Percentiles rank a stretch among this genome's conserved stretches.
These are phyloP conservation scores for Suhomyces kilbournensis DNA, from an alignment of 805 yeast genomes.

Conservation along the genomic window DNA sequence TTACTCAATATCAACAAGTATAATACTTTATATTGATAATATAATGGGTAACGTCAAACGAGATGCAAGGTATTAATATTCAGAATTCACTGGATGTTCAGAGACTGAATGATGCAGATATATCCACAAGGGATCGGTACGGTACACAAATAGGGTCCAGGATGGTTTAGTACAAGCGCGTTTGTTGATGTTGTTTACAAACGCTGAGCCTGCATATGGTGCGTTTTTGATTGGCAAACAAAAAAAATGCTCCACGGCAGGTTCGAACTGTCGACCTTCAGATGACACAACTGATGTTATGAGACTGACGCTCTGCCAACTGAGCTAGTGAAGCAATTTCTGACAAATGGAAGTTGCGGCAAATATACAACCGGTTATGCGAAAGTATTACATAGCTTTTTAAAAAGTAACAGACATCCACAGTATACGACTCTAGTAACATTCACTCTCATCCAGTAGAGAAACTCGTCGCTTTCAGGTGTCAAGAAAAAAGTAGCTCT, in stretches of 20 bases:
- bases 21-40: neutral
- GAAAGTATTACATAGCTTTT: too few relatives aligned
- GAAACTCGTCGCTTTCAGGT: too few relatives aligned
- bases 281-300: constrained; percentile 21
- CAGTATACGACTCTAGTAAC: too few relatives aligned
- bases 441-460: too few relatives aligned
- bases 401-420: too few relatives aligned
- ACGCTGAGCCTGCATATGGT: constrained; percentile 1
- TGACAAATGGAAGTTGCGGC: too few relatives aligned
- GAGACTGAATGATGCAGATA: neutral
- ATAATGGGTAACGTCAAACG: neutral
- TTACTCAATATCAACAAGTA: neutral
- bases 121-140: neutral
- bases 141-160: neutral
- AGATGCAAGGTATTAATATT: neutral
- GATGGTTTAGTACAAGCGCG: constrained; percentile 4
- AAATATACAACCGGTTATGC: too few relatives aligned
- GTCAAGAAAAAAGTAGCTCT: too few relatives aligned
- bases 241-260: constrained; percentile 35
- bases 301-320: constrained; percentile 22
- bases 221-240: neutral
- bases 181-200: constrained; percentile 6
- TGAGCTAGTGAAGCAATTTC: constrained; percentile 18
- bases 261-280: constrained; percentile 41
- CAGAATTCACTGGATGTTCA: neutral